Evolutionary conservation across 1,284 basidiomycete genomes (phyloP).

Genomic region (Cystobasidium sp.): DNA sequence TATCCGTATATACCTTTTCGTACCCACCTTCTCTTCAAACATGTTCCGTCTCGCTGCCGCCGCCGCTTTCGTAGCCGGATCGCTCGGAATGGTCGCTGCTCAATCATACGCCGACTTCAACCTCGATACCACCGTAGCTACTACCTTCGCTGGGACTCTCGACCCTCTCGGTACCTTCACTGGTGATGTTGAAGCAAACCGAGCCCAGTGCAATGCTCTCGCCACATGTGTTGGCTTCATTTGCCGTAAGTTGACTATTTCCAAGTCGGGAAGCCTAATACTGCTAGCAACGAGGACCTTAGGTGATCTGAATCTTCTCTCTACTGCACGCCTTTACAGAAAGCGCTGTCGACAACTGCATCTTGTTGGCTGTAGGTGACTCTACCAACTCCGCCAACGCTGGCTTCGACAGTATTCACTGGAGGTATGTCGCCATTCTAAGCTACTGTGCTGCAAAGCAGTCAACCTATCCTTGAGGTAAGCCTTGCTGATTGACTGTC

Average conservation of each 20-base stretch:
- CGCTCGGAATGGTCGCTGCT: slow-evolving; percentile 6
- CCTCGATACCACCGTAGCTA: neutral
- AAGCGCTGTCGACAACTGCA: neutral
- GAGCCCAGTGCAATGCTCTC: slow-evolving; percentile 1
- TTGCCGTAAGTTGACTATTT: neutral
- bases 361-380: neutral
- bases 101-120: slow-evolving; percentile 3
- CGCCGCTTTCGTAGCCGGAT: slow-evolving; percentile 9
- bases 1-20: neutral
- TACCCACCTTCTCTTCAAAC: neutral
- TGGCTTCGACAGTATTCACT: slow-evolving; percentile 12
- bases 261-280: neutral
- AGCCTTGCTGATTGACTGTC: neutral
- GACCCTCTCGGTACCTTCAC: neutral
- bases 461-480: too few relatives aligned
- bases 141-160: slow-evolving; percentile 8
- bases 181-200: neutral
- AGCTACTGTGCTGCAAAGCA: neutral
- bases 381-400: neutral
- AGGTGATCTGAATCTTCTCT: neutral
- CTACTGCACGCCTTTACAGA: neutral
- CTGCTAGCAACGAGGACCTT: too few relatives aligned
- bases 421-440: neutral
- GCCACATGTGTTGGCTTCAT: slow-evolving; percentile 5
- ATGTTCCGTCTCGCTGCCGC: slow-evolving; percentile 19